phyloP scores from a whole-genome alignment of 2,329 filamentous ascomycete species.

The Ascomycota sp. region DNA sequence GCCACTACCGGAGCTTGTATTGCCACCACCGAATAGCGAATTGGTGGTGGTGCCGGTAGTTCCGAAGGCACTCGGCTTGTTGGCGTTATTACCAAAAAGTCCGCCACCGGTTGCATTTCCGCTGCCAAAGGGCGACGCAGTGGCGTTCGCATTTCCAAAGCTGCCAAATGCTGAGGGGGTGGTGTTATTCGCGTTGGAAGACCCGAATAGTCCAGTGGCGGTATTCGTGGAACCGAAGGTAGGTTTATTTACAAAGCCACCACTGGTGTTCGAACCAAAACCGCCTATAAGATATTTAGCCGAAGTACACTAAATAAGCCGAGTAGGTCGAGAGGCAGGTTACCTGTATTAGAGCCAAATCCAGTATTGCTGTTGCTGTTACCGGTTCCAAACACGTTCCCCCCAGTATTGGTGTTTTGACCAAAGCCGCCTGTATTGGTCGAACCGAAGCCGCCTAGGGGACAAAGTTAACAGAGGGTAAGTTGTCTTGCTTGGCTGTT shows the following conservation, averaged over 20 bases:
- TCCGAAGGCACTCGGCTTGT: slow-evolving; percentile 27
- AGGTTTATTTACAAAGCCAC: slow-evolving; percentile 23
- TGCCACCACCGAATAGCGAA: slow-evolving; percentile 24
- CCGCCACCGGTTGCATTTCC: slow-evolving; percentile 17
- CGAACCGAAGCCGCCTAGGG: slow-evolving; percentile 10
- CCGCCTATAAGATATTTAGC: slow-evolving; percentile 9
- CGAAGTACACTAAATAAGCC: no score
- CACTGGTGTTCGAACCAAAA: slow-evolving; percentile 15
- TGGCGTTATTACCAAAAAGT: slow-evolving; percentile 26
- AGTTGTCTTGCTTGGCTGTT: no score
- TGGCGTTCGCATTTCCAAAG: slow-evolving; percentile 15
- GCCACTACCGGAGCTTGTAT: slow-evolving; percentile 10
- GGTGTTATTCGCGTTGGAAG: slow-evolving; percentile 15
- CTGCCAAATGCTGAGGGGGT: slow-evolving; percentile 17
- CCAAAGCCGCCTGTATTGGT: slow-evolving; percentile 21
- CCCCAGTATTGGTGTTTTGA: slow-evolving; percentile 12
- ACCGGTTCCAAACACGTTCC: slow-evolving; percentile 21
- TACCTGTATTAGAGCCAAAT: slow-evolving; percentile 15
- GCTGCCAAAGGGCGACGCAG: slow-evolving; percentile 18
- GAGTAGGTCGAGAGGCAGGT: neutral
- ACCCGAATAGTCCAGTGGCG: slow-evolving; percentile 22
- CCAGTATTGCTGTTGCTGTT: slow-evolving; percentile 9
- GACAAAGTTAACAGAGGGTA: no score
- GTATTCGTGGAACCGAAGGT: slow-evolving; percentile 24
- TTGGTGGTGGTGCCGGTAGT: slow-evolving; percentile 15